Evolutionary conservation across 1,139 yeast genomes (phyloP).

Genomic region (Magnusiomyces suaveolens): DNA sequence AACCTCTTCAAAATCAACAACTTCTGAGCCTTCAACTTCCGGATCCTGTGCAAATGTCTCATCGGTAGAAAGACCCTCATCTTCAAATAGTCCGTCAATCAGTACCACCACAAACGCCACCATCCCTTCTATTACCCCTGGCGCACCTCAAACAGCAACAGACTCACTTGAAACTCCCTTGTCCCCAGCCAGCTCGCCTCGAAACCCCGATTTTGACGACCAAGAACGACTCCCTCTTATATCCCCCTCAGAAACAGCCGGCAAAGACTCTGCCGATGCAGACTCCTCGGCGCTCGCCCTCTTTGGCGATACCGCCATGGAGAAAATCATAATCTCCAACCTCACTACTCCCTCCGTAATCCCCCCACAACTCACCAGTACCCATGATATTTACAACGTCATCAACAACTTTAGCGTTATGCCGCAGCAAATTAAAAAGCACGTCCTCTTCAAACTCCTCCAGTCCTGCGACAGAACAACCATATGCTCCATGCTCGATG

Average conservation of each 20-base stretch:
- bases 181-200: constrained; percentile 3
- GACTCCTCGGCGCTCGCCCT: background rate
- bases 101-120: background rate
- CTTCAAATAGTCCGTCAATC: background rate
- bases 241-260: background rate
- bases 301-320: background rate
- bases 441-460: constrained; percentile 49
- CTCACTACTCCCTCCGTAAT: constrained; percentile 1
- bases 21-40: too few species aligned
- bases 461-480: constrained; percentile 58
- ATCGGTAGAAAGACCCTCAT: background rate
- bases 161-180: constrained; percentile 3
- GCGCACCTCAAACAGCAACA: background rate
- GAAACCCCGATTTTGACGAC: background rate
- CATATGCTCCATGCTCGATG: constrained; percentile 54
- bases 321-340: background rate
- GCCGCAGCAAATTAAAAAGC: constrained; percentile 29
- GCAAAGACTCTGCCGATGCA: background rate
- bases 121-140: background rate
- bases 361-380: background rate
- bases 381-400: constrained; percentile 23
- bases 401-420: constrained; percentile 29
- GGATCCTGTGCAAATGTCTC: background rate
- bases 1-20: too few species aligned
- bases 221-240: background rate